Evolutionary conservation across 306 rosid species (phyloP).

Genomic region (Cicer yamashitae): DNA sequence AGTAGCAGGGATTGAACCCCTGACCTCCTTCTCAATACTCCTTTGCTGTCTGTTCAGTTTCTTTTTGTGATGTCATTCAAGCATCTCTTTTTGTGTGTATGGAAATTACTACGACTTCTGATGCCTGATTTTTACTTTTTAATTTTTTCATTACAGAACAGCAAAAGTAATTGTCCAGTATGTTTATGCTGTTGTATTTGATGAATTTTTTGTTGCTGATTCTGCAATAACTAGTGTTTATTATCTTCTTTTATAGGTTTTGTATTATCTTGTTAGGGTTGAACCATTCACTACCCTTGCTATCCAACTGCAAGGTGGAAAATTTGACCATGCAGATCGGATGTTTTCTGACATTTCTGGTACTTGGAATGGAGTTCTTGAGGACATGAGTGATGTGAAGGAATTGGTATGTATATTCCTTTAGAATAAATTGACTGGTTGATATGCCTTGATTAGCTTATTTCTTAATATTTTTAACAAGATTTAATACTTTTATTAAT

Average conservation of each 20-base stretch:
- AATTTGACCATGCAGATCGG: conserved; percentile 98
- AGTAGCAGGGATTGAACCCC: too few relatives aligned
- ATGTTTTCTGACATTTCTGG: conserved; percentile 92
- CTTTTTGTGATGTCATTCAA: conserved; percentile 20
- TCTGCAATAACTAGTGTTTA: conserved; percentile 33
- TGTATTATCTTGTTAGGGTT: conserved; percentile 93
- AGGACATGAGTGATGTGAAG: conserved; percentile 99
- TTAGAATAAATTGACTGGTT: conserved; percentile 26
- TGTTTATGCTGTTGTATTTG: conserved; percentile 25
- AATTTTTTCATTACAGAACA: neutral
- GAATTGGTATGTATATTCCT: conserved; percentile 76
- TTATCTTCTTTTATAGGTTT: conserved; percentile 68
- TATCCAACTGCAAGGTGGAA: conserved; percentile 97
- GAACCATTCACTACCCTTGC: conserved; percentile 98
- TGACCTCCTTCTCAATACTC: too few relatives aligned
- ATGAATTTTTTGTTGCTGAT: conserved; percentile 34
- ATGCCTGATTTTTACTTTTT: conserved; percentile 27
- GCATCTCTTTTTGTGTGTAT: conserved; percentile 32
- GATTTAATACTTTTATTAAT: conserved; percentile 14
- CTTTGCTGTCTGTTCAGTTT: conserved; percentile 4
- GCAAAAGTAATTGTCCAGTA: conserved; percentile 19
- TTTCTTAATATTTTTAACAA: conserved; percentile 25
- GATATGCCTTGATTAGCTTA: conserved; percentile 27
- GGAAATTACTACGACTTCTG: conserved; percentile 15
- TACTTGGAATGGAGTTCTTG: conserved; percentile 96